phyloP scores from a whole-genome alignment of 768 basidiomycete genomes.

The Boletus tylopilopsis region DNA sequence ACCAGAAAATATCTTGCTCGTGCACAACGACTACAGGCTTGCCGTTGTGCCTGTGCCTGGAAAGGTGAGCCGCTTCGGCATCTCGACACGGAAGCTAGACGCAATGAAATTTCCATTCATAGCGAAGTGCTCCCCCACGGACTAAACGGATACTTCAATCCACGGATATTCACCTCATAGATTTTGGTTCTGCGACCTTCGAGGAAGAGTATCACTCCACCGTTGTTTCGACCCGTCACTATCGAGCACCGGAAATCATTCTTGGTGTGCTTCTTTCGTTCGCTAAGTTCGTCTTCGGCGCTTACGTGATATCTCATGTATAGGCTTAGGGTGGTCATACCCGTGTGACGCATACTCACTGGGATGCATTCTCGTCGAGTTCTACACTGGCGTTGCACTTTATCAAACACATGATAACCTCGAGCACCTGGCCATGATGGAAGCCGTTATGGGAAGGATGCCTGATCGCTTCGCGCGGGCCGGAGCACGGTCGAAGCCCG shows the following conservation, averaged over 20 bases:
- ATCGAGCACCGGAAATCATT: slow-evolving; percentile 98
- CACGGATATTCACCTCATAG: slow-evolving; percentile 93
- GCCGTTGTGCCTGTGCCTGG: slow-evolving; percentile 57
- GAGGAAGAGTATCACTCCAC: slow-evolving; percentile 98
- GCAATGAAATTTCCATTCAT: slow-evolving; percentile 13
- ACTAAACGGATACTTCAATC: slow-evolving; percentile 76
- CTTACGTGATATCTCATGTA: slow-evolving; percentile 8
- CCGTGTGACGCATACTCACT: slow-evolving; percentile 98
- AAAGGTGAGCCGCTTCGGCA: slow-evolving; percentile 45
- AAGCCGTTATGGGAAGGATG: slow-evolving; percentile 98
- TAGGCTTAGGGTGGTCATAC: slow-evolving; percentile 96
- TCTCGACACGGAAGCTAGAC: neutral
- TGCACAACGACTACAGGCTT: slow-evolving; percentile 72
- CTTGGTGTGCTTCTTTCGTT: slow-evolving; percentile 59
- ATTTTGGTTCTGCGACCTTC: slow-evolving; percentile 98
- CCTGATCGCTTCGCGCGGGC: slow-evolving; percentile 78
- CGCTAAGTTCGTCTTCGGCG: slow-evolving; percentile 11
- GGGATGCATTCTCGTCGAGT: slow-evolving; percentile 98
- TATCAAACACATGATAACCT: slow-evolving; percentile 99
- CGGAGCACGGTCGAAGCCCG: slow-evolving; percentile 78
- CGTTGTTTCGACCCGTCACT: slow-evolving; percentile 96
- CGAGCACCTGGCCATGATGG: slow-evolving; percentile 99
- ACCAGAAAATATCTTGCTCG: slow-evolving; percentile 96
- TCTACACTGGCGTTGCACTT: slow-evolving; percentile 95
- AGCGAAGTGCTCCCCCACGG: slow-evolving; percentile 66